Base-by-base conservation (phyloP, 495 filamentous ascomycete genomes). In the Copromyces sp. region DNA sequence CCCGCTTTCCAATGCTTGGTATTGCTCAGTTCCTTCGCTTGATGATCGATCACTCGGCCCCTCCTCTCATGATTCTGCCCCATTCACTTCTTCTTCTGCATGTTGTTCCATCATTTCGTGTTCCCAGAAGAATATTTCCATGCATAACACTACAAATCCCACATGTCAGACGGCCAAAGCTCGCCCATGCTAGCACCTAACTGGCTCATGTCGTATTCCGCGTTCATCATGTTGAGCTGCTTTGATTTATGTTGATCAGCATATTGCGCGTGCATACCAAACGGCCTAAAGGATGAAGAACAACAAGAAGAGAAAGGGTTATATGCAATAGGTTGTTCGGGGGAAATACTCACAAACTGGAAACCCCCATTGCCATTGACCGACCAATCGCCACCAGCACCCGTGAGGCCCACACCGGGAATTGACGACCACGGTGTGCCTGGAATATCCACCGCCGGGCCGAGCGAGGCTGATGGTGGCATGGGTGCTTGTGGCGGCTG, bases 101-200 rank as follows among this genome's bases (percentile, higher is more conserved):
- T 89, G 74, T 90, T 91, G 20, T 89, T 93, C 35, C 3, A 37
- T 9, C 94, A 97, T 98, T 73, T 97, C 95, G 70, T 90, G 91
- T 85, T 98, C 24, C 24, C 95, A 78, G 98, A 24, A 32, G 20
- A 59, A 7, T 3, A 12, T 2, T 14, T 5, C 11, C 20, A 29
- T 59, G 47, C 2, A 7, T 24, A 65, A 32, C 16, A 65, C 6
- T 32, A 32, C 53, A 65, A 9, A 9, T 65, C 53, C 53, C 53
- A 65, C 53, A 65, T 17, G 53, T 65, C 53, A 35, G 53, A 65
- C 12, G 53, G 53, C 53, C 53, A 65, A 32, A 65, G 53, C 14
- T 65, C 53, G 53, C 53, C 53, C 53, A 65, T 65, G 6, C 53
- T 65, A 9, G 53, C 53, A 65, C 53, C 53, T 14, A 65, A 9